Base-by-base conservation (phyloP, 306 rosid species). In the Glycine latifolia region DNA sequence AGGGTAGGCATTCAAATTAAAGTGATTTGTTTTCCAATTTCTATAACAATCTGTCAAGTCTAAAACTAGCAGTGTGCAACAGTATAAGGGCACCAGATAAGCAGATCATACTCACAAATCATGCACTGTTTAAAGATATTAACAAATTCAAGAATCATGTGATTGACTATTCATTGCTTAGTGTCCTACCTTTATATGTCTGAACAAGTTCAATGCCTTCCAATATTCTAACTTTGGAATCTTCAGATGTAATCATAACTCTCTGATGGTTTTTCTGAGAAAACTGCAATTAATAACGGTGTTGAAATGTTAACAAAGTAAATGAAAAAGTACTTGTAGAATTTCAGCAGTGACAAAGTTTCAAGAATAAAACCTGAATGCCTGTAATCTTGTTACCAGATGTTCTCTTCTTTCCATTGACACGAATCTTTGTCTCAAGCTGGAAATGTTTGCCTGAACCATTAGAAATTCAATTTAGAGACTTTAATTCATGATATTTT, bases 201-300 rank as follows among this genome's bases (percentile, higher is more conserved):
- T 80, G 86, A 81, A 88, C 70, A 44, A 90, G 82, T 75, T 93
- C 89, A 54, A 43, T 71, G 43, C 97, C 94, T 71, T 95, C 94
- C 44, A 91, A 86, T 71, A 95, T 73, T 31, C 95, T 87, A 56
- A 95, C 80, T 89, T 89, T 95, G 3, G 94, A 91, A 85, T 95
- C 98, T 87, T 90, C 97, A 46, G 97, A 90, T 48, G 98, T 83
- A 80, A 95, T 84, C 95, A 95, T 81, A 58, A 91, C 89, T 79
- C 92, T 88, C 13, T 68, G 84, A 71, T 66, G 66, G 50, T 82
- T 85, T 60, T 89, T 91, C 71, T 75, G 83, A 50, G 86, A 93
- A 84, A 90, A 95, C 99, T 95, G 90, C 88, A 87, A 71, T 16
- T 35, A 54, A 72, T 43, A 70, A 75, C 76, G 31, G 46, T 3